phyloP scores from a whole-genome alignment of 768 basidiomycete species.

The Daedaleopsis nitida region DNA sequence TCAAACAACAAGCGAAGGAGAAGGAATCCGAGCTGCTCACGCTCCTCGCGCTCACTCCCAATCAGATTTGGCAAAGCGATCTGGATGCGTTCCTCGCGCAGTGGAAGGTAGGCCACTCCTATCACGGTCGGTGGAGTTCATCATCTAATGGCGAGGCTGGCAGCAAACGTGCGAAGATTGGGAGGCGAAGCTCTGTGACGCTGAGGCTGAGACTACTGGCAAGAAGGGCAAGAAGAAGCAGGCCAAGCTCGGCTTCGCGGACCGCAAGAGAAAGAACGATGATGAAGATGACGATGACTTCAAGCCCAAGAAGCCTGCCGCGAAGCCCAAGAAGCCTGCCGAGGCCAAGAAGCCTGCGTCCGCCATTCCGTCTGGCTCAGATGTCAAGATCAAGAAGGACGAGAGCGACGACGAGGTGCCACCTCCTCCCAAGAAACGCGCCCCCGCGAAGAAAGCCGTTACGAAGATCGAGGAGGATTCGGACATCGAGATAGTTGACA shows the following conservation, averaged over 20 bases:
- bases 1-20: slow-evolving; percentile 74
- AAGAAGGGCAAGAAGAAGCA: slow-evolving; percentile 63
- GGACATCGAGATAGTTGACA: slow-evolving; percentile 45
- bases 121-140: too few relatives aligned
- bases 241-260: slow-evolving; percentile 48
- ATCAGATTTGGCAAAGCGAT: slow-evolving; percentile 88
- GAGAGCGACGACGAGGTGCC: slow-evolving; percentile 43
- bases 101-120: slow-evolving; percentile 64
- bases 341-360: slow-evolving; percentile 35
- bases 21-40: slow-evolving; percentile 82
- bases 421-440: slow-evolving; percentile 40
- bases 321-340: slow-evolving; percentile 35
- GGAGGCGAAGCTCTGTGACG: slow-evolving; percentile 42
- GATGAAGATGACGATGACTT: slow-evolving; percentile 58
- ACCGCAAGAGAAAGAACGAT: slow-evolving; percentile 41
- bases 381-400: slow-evolving; percentile 48
- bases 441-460: slow-evolving; percentile 43
- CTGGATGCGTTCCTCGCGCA: slow-evolving; percentile 79
- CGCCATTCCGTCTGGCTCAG: slow-evolving; percentile 42
- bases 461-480: slow-evolving; percentile 48
- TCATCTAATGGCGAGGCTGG: too few relatives aligned
- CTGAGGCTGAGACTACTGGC: slow-evolving; percentile 42
- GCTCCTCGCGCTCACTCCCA: slow-evolving; percentile 77
- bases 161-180: slow-evolving; percentile 46
- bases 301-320: slow-evolving; percentile 50